Base-by-base conservation (phyloP, 371 early-diverging fungal genomes). In the Gilbertella persicaria region DNA sequence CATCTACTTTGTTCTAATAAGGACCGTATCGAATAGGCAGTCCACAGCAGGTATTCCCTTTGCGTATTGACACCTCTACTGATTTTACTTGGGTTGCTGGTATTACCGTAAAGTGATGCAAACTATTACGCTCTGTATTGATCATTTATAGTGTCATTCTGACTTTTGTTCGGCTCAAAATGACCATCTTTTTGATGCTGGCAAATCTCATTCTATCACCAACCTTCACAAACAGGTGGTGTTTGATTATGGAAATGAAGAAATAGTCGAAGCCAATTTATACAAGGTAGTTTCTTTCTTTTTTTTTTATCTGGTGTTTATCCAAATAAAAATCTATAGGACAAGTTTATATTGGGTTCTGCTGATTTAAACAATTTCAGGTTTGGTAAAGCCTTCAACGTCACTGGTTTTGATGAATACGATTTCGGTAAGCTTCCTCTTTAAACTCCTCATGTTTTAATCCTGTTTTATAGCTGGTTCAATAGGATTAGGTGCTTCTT, bases 71-170 rank as follows among this genome's bases (percentile, higher is more conserved):
- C 26, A 40, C 42, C 1, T 24, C 47, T 8, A 30, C 19, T 14
- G 12, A 25, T 5, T 16, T 21, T 12, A 55, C 41, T 10, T 55
- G 47, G 47, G 48, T 48, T n/a, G 55, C 55, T 24, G 48, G 48
- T 20, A 17, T 45, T 4, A 39, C 29, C 35, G 55, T 55, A 55
- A 7, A 5, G 16, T n/a, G n/a, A 10, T 23, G 41, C 26, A 14
- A 14, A 12, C n/a, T n/a, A 16, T n/a, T 41, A 28, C 23, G n/a
- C 10, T 38, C n/a, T 5, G 5, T 23, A 13, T 23, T n/a, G n/a
- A 25, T 47, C 17, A n/a, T n/a, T n/a, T 24, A 38, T 25, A 46
- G 41, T 47, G 47, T 24, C 21, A 30, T 25, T 29, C 29, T 9
- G 49, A 55, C 4, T 55, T 55, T 14, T 55, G 55, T 41, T 16